A percentile compares a stretch with the other conserved stretches of the same genome.
These are phyloP conservation scores for Vigna unguiculata DNA, from an alignment of 306 rosid genomes.

Conservation along the genomic window DNA sequence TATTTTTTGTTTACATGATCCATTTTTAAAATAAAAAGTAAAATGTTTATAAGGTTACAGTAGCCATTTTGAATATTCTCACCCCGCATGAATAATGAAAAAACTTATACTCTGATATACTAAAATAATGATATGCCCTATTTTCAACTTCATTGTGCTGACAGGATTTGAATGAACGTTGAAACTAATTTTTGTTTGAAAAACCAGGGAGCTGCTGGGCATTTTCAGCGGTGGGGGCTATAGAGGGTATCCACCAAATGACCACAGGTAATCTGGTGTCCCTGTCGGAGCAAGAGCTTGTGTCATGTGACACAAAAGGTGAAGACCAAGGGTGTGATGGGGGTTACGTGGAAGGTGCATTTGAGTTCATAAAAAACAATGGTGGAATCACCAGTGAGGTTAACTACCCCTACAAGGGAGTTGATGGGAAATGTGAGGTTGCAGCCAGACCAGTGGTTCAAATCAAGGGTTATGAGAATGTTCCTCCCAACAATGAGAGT, in stretches of 20 bases:
- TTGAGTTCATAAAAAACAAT: slow-evolving; percentile 29
- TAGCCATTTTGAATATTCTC: too few relatives aligned
- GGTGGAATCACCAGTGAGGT: slow-evolving; percentile 34
- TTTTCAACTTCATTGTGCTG: neutral
- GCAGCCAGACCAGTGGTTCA: neutral
- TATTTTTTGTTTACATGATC: too few relatives aligned
- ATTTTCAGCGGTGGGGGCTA: slow-evolving; percentile 21
- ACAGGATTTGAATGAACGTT: neutral
- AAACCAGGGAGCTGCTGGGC: slow-evolving; percentile 39
- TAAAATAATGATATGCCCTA: too few relatives aligned
- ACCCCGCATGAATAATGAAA: too few relatives aligned
- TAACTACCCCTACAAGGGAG: slow-evolving; percentile 35
- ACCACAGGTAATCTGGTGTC: slow-evolving; percentile 17
- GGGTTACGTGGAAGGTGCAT: slow-evolving; percentile 30
- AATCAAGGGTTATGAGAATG: slow-evolving; percentile 39
- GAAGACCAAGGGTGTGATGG: slow-evolving; percentile 29
- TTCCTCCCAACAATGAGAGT: slow-evolving; percentile 27
- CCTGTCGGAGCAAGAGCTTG: slow-evolving; percentile 37
- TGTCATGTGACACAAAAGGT: slow-evolving; percentile 32
- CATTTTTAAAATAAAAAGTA: too few relatives aligned
- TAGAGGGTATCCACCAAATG: slow-evolving; percentile 30
- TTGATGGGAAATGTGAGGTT: slow-evolving; percentile 11
- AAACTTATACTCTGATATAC: too few relatives aligned
- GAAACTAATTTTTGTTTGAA: neutral
- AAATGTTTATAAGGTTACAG: too few relatives aligned